These are phyloP conservation scores for Cladorrhinum samala DNA, from an alignment of 495 filamentous ascomycete species.

Conservation along the genomic window DNA sequence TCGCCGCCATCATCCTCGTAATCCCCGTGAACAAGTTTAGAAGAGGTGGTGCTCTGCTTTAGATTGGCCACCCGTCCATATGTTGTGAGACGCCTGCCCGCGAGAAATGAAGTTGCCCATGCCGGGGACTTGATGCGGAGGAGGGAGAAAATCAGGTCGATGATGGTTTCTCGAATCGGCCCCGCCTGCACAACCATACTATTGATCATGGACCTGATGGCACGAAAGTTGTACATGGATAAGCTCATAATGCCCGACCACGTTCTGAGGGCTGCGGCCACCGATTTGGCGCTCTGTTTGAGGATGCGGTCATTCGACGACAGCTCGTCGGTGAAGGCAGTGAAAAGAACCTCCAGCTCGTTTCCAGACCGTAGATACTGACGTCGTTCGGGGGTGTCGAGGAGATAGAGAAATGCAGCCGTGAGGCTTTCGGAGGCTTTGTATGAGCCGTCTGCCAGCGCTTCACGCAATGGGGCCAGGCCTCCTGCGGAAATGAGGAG, in stretches of 20 bases:
- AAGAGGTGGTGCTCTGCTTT: conserved; percentile 45
- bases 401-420: conserved; percentile 75
- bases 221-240: conserved; percentile 75
- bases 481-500: conserved; percentile 76
- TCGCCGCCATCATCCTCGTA: conserved; percentile 60
- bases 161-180: conserved; percentile 59
- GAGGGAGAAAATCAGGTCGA: conserved; percentile 86
- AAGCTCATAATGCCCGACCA: conserved; percentile 86
- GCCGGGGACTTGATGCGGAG: conserved; percentile 91
- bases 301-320: conserved; percentile 67
- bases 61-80: conserved; percentile 89
- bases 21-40: conserved; percentile 43
- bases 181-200: conserved; percentile 69
- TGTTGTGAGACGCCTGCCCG: conserved; percentile 84
- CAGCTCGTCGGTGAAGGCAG: conserved; percentile 81
- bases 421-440: conserved; percentile 83
- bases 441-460: conserved; percentile 83
- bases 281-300: conserved; percentile 78
- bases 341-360: conserved; percentile 71
- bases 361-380: conserved; percentile 75
- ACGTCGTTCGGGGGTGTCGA: conserved; percentile 76
- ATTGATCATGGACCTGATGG: conserved; percentile 73
- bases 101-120: conserved; percentile 93
- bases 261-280: conserved; percentile 82
- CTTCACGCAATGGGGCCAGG: conserved; percentile 73